Evolutionary conservation across 1,284 basidiomycete genomes (phyloP).

Genomic region (Tranzscheliella williamsii): DNA sequence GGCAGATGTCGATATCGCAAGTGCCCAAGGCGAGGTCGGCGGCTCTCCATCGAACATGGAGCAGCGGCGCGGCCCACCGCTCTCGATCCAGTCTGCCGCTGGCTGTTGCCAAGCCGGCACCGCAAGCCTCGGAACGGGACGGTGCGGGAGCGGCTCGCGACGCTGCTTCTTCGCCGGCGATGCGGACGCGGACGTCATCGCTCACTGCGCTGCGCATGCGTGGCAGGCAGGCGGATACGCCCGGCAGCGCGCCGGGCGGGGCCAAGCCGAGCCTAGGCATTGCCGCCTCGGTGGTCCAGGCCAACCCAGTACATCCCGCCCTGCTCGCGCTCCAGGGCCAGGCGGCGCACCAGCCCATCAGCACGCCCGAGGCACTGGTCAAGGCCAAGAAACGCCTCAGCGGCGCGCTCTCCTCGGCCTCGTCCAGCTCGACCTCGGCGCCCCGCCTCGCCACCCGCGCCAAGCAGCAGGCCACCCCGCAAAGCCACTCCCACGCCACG

Average conservation of each 20-base stretch:
- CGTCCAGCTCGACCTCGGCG: conserved; percentile 3
- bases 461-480: too few species aligned
- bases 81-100: conserved; percentile 17
- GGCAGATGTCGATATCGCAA: too few species aligned
- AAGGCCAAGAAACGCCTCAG: conserved; percentile 31
- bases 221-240: conserved; percentile 2
- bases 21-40: too few species aligned
- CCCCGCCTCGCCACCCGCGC: not conserved
- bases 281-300: conserved; percentile 17
- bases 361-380: conserved; percentile 28
- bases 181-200: conserved; percentile 4
- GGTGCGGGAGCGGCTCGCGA: not conserved
- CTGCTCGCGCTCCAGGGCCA: conserved; percentile 17
- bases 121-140: not conserved
- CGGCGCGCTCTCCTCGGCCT: conserved; percentile 15
- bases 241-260: not conserved
- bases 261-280: conserved; percentile 20
- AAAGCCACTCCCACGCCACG: not conserved
- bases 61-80: not conserved
- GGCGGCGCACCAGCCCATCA: conserved; percentile 22
- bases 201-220: conserved; percentile 11
- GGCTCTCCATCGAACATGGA: too few species aligned
- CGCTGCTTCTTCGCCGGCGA: too few species aligned
- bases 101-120: conserved; percentile 3
- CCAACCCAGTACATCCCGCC: conserved; percentile 24